Percentiles rank a stretch among this genome's conserved stretches.
phyloP scores from a whole-genome alignment of 768 basidiomycete species.

The Lactifluus pinguis region DNA sequence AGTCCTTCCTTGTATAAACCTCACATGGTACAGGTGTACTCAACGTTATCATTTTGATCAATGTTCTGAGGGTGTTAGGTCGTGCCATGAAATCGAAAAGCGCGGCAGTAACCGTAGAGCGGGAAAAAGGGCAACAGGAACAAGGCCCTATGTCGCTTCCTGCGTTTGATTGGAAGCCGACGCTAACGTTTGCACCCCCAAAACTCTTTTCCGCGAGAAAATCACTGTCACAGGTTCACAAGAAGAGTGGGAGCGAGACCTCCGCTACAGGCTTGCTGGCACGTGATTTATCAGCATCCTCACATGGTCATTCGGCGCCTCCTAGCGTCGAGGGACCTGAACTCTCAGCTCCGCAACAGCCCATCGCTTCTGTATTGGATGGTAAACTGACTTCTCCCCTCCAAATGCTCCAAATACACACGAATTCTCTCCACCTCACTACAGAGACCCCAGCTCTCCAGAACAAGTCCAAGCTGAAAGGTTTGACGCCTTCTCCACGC shows the following conservation, averaged over 20 bases:
- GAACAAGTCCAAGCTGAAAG: background rate
- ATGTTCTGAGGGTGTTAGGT: slow-evolving; percentile 54
- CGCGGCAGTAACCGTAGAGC: background rate
- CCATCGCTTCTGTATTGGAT: slow-evolving; percentile 21
- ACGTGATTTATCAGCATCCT: background rate
- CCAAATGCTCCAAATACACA: slow-evolving; percentile 11
- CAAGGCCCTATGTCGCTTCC: background rate
- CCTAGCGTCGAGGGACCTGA: background rate
- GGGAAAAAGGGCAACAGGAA: background rate
- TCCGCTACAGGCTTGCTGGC: slow-evolving; percentile 20
- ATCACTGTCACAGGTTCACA: slow-evolving; percentile 3
- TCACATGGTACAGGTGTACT: slow-evolving; percentile 40
- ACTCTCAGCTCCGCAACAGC: slow-evolving; percentile 4
- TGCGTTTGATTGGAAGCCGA: background rate
- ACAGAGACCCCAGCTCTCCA: background rate
- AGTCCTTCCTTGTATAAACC: background rate
- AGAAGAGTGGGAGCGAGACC: slow-evolving; percentile 7
- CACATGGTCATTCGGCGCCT: slow-evolving; percentile 5
- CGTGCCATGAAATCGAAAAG: slow-evolving; percentile 36
- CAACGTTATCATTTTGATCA: slow-evolving; percentile 58
- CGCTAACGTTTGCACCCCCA: background rate
- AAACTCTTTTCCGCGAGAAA: background rate
- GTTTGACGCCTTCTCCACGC: slow-evolving; percentile 11
- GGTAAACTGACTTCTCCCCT: slow-evolving; percentile 19
- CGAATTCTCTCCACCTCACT: background rate